These are phyloP conservation scores for Aspergillus uvarum DNA, from an alignment of 2,329 filamentous ascomycete species.

Conservation along the genomic window DNA sequence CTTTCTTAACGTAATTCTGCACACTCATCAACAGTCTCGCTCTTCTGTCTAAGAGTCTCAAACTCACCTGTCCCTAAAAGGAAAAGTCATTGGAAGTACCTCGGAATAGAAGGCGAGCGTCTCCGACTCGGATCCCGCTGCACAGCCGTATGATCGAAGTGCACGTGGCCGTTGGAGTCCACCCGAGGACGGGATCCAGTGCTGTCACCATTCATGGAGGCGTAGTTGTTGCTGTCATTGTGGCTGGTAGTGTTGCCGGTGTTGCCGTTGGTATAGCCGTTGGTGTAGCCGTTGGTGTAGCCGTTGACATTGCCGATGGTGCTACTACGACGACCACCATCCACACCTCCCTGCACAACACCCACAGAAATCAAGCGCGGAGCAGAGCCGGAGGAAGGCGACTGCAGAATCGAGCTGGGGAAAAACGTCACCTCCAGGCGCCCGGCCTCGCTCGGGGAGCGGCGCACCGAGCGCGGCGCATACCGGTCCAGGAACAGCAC, in stretches of 20 bases:
- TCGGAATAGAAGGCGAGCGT: neutral
- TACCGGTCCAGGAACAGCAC: slow-evolving; percentile 10
- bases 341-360: no score
- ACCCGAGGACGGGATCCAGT: neutral
- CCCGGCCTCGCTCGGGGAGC: neutral
- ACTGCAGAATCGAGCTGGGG: slow-evolving; percentile 5
- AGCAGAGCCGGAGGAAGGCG: no score
- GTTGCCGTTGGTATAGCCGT: neutral
- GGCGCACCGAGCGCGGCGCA: neutral
- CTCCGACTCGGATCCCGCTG: neutral
- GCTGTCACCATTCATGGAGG: neutral
- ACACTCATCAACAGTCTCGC: no score
- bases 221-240: neutral
- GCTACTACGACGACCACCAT: no score
- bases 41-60: no score
- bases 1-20: no score
- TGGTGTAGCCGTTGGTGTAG: neutral
- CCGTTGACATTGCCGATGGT: no score
- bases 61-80: no score
- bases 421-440: neutral
- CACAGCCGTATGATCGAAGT: neutral
- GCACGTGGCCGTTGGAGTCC: neutral
- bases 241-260: neutral
- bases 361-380: no score
- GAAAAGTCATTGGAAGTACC: neutral